Conservation (phyloP, 2,329 filamentous ascomycete species). For the Pseudocercospora vitis region DNA sequence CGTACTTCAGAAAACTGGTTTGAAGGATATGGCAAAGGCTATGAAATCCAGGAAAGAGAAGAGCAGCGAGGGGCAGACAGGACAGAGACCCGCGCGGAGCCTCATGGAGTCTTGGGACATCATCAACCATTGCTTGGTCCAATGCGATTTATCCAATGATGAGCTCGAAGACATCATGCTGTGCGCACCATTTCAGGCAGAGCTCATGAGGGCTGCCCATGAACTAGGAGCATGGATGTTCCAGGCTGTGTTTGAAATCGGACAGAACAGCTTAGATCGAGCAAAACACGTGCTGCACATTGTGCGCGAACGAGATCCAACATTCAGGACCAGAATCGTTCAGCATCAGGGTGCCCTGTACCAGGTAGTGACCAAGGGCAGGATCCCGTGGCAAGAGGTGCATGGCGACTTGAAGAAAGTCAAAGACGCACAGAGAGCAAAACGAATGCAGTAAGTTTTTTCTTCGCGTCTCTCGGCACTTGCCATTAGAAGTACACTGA, state of each 20-base stretch:
- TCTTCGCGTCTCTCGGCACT: too few relatives aligned
- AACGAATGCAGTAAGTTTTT: neutral
- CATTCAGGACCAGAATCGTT: neutral
- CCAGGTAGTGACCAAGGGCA: neutral
- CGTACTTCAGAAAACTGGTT: neutral
- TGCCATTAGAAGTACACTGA: too few relatives aligned
- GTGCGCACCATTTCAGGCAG: neutral
- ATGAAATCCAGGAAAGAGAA: neutral
- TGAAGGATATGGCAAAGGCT: neutral
- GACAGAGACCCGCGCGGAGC: neutral
- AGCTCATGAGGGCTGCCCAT: neutral
- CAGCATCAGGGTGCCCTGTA: neutral
- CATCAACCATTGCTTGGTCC: neutral
- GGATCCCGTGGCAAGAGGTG: neutral
- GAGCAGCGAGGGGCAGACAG: neutral
- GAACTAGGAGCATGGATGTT: neutral
- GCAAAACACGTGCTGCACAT: neutral
- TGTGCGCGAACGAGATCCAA: neutral
- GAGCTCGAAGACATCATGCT: neutral
- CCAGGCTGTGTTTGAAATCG: neutral
- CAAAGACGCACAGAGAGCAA: neutral
- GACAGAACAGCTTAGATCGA: neutral
- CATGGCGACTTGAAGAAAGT: neutral
- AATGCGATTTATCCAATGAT: neutral
- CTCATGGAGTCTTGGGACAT: neutral